Percentiles rank a stretch among this genome's conserved stretches.
phyloP scores from a whole-genome alignment of 805 yeast genomes.

The Saccharomycopsis babjevae region DNA sequence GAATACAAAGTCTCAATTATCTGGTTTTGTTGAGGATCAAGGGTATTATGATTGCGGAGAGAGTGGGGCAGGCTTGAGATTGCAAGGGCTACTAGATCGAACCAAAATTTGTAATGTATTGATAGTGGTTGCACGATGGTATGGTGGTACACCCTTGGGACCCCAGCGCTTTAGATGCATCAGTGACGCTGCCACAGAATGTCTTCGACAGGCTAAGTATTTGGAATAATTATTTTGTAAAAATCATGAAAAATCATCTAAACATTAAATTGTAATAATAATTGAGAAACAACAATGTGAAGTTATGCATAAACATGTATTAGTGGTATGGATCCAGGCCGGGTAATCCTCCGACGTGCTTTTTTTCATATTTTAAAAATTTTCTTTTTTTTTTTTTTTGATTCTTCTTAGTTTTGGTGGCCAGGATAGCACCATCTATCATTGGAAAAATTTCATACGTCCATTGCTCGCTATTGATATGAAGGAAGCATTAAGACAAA shows the following conservation, averaged over 20 bases:
- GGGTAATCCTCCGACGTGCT: background rate
- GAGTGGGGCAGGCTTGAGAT: slow-evolving; percentile 56
- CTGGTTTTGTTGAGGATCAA: slow-evolving; percentile 29
- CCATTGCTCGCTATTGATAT: background rate
- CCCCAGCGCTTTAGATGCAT: slow-evolving; percentile 62
- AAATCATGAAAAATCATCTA: too few relatives aligned
- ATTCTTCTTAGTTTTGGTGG: background rate
- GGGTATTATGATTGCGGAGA: slow-evolving; percentile 68
- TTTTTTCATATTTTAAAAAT: background rate
- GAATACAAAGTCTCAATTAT: background rate
- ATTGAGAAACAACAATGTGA: background rate
- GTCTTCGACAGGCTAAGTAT: background rate
- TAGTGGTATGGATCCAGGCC: background rate
- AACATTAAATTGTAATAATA: too few relatives aligned
- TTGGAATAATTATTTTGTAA: background rate
- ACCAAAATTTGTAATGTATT: slow-evolving; percentile 42
- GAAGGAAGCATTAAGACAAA: too few relatives aligned
- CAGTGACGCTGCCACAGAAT: slow-evolving; percentile 34
- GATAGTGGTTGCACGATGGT: slow-evolving; percentile 71
- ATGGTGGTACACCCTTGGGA: slow-evolving; percentile 70
- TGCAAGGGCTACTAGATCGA: slow-evolving; percentile 45
- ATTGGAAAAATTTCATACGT: background rate
- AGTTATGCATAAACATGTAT: background rate
- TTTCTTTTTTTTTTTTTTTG: background rate
- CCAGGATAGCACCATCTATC: background rate